Evolutionary conservation across 2,329 filamentous ascomycete species (phyloP).

Genomic region (Beauveria brongniartii): DNA sequence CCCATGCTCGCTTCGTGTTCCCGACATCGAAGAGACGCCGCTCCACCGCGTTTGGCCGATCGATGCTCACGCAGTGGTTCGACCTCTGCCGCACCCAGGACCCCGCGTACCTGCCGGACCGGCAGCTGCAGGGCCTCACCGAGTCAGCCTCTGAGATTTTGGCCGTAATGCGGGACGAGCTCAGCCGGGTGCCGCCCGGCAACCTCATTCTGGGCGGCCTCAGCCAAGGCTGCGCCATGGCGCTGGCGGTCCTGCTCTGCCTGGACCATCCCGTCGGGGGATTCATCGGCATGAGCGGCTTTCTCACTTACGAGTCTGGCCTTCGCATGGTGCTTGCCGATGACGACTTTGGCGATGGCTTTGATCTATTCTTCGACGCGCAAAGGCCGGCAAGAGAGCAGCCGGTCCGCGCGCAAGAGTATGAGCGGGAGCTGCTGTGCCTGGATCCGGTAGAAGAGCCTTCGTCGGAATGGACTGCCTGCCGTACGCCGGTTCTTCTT

Average conservation of each 20-base stretch:
- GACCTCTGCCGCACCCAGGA: conserved; percentile 35
- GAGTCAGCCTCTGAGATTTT: conserved; percentile 31
- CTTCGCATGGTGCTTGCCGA: conserved; percentile 21
- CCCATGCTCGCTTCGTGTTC: conserved; percentile 40
- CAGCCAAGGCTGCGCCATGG: conserved; percentile 45
- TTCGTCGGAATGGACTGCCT: neutral
- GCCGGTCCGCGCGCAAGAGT: conserved; percentile 19
- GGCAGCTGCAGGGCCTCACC: conserved; percentile 35
- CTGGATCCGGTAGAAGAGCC: neutral
- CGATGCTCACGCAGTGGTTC: conserved; percentile 43
- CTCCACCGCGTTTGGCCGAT: conserved; percentile 33
- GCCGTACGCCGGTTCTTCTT: neutral
- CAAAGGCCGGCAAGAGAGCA: conserved; percentile 10
- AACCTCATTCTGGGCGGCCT: conserved; percentile 43
- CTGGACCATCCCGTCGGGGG: conserved; percentile 30
- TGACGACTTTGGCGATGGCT: conserved; percentile 13
- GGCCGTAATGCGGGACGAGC: conserved; percentile 26
- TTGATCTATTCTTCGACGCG: conserved; percentile 18
- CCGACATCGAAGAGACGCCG: conserved; percentile 39
- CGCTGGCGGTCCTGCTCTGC: conserved; percentile 32
- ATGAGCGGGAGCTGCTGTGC: conserved; percentile 10
- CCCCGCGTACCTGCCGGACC: conserved; percentile 30
- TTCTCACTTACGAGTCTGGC: conserved; percentile 31
- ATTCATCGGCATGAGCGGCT: conserved; percentile 40
- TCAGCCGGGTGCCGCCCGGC: conserved; percentile 17